Conservation (phyloP, 768 basidiomycete species). For the Suillus subluteus region DNA sequence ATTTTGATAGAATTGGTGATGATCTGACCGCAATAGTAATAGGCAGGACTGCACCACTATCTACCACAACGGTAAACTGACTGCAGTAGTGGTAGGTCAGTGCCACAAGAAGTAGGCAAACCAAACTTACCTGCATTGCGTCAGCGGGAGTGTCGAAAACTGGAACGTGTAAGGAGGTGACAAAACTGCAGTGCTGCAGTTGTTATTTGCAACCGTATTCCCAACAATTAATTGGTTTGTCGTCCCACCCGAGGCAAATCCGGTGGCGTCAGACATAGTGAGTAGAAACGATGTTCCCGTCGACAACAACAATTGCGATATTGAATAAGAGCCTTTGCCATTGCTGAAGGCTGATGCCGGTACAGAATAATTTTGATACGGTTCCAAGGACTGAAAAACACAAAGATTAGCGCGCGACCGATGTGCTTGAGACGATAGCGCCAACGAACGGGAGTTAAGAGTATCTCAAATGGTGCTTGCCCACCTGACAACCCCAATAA, state of each 20-base stretch:
- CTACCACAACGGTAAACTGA: constrained; percentile 49
- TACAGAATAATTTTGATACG: constrained; percentile 55
- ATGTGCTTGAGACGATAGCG: background rate
- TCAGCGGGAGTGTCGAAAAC: constrained; percentile 48
- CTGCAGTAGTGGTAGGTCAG: constrained; percentile 32
- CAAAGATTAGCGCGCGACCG: background rate
- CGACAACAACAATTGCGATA: constrained; percentile 45
- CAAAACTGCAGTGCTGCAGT: constrained; percentile 54
- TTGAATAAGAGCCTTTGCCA: constrained; percentile 55
- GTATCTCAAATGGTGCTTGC: constrained; percentile 50
- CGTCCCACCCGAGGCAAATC: constrained; percentile 68
- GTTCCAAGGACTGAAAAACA: constrained; percentile 50
- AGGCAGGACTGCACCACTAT: constrained; percentile 50
- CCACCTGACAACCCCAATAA: constrained; percentile 47
- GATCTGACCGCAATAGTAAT: constrained; percentile 53
- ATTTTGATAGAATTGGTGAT: background rate
- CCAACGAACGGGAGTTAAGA: constrained; percentile 53
- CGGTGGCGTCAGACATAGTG: constrained; percentile 73
- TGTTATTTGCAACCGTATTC: constrained; percentile 39
- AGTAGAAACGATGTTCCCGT: constrained; percentile 48
- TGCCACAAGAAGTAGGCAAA: background rate
- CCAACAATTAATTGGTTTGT: constrained; percentile 53
- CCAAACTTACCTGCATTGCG: constrained; percentile 60
- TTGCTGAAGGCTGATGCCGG: constrained; percentile 55
- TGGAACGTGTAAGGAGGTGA: constrained; percentile 49